These are phyloP conservation scores for Zygosaccharomyces pseudobailii DNA, from an alignment of 1,139 yeast genomes.

Conservation along the genomic window DNA sequence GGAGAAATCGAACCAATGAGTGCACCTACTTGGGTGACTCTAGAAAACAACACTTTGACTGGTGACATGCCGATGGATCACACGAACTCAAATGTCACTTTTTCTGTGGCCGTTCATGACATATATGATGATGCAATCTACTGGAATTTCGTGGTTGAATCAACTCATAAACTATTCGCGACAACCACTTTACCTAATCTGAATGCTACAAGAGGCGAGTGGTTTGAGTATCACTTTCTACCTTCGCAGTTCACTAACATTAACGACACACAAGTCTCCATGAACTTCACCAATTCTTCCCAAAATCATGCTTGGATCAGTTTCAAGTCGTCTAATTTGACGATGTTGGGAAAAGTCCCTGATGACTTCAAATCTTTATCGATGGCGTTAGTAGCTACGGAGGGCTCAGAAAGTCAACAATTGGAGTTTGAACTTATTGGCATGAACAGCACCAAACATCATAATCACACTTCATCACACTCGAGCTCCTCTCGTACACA, in stretches of 20 bases:
- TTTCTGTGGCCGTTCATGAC: conserved; percentile 59
- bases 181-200: conserved; percentile 47
- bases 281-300: conserved; percentile 40
- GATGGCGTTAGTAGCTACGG: conserved; percentile 51
- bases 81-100: conserved; percentile 37
- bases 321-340: conserved; percentile 54
- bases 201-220: conserved; percentile 62
- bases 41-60: conserved; percentile 43
- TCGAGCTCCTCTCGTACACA: conserved; percentile 6
- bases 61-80: conserved; percentile 56
- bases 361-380: conserved; percentile 45
- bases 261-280: conserved; percentile 47
- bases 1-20: conserved; percentile 45
- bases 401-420: conserved; percentile 39
- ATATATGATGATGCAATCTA: conserved; percentile 59
- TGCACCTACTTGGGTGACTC: conserved; percentile 58
- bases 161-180: conserved; percentile 45
- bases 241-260: conserved; percentile 52
- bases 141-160: conserved; percentile 47
- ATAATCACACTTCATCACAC: conserved; percentile 17
- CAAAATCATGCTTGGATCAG: conserved; percentile 52
- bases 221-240: conserved; percentile 50
- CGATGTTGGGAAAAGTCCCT: conserved; percentile 70
- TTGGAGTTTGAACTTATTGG: conserved; percentile 56
- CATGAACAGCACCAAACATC: conserved; percentile 35